These are phyloP conservation scores for Acacia concinna DNA, from an alignment of 331 rosid species.

Conservation along the genomic window DNA sequence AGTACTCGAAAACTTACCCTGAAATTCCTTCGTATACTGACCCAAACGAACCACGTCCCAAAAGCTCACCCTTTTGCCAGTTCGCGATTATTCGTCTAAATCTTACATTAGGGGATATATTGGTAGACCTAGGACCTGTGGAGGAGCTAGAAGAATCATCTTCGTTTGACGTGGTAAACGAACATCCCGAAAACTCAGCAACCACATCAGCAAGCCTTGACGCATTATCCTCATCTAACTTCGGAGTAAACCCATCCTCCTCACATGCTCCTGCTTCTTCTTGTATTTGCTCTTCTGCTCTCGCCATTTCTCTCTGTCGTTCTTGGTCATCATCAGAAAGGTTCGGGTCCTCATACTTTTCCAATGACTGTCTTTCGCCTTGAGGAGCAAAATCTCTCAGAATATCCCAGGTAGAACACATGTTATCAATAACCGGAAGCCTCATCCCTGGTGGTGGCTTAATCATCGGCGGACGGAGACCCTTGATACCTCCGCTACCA, in stretches of 20 bases:
- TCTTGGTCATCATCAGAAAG: constrained; percentile 39
- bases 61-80: constrained; percentile 74
- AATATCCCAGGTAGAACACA: constrained; percentile 74
- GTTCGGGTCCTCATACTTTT: background rate
- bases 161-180: constrained; percentile 76
- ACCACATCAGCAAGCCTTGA: constrained; percentile 33
- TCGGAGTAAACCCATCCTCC: background rate
- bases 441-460: constrained; percentile 72
- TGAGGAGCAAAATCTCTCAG: constrained; percentile 56
- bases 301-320: constrained; percentile 4
- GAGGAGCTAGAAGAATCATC: constrained; percentile 80
- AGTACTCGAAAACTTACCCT: constrained; percentile 54
- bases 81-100: constrained; percentile 45
- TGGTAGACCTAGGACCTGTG: constrained; percentile 57
- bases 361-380: constrained; percentile 17
- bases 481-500: constrained; percentile 53
- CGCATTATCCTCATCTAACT: constrained; percentile 29
- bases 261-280: constrained; percentile 7
- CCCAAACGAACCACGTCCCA: constrained; percentile 95
- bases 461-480: constrained; percentile 68
- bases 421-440: constrained; percentile 41
- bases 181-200: constrained; percentile 46
- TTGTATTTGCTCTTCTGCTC: constrained; percentile 3
- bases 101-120: constrained; percentile 70
- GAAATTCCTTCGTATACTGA: constrained; percentile 86